phyloP scores from a whole-genome alignment of 1,139 yeast genomes.

The Protomyces gravidus region DNA sequence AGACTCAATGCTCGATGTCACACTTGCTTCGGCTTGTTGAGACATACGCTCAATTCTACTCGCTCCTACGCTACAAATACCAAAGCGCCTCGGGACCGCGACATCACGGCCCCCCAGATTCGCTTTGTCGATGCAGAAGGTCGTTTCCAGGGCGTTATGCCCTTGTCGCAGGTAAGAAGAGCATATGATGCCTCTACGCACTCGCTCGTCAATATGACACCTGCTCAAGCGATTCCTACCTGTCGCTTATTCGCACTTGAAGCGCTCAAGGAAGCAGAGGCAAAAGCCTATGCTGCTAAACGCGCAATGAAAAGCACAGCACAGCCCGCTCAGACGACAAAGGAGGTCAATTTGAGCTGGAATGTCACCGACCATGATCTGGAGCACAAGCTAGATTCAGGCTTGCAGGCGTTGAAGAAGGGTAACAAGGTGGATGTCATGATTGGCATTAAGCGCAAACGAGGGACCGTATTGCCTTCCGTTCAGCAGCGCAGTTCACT shows the following conservation, averaged over 20 bases:
- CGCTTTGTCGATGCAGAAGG: slow-evolving; percentile 15
- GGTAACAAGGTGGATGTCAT: slow-evolving; percentile 17
- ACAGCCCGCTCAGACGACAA: slow-evolving; percentile 4
- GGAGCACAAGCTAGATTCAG: slow-evolving; percentile 16
- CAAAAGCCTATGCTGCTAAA: slow-evolving; percentile 9
- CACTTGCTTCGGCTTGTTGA: background rate
- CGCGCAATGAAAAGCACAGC: slow-evolving; percentile 5
- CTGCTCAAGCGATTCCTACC: slow-evolving; percentile 20
- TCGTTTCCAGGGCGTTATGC: slow-evolving; percentile 2
- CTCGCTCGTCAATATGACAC: slow-evolving; percentile 22
- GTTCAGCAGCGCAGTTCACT: background rate
- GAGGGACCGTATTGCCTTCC: background rate
- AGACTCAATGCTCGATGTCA: background rate
- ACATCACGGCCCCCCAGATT: slow-evolving; percentile 7
- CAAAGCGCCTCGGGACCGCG: slow-evolving; percentile 21
- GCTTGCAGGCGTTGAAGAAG: slow-evolving; percentile 10
- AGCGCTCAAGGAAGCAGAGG: slow-evolving; percentile 9
- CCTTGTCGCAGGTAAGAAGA: slow-evolving; percentile 8
- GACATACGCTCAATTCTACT: too few species aligned
- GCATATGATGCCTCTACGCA: slow-evolving; percentile 17
- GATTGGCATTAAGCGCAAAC: slow-evolving; percentile 13
- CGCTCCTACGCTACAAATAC: slow-evolving; percentile 8
- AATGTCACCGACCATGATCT: slow-evolving; percentile 20
- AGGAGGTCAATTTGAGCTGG: slow-evolving; percentile 17
- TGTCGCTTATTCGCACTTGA: slow-evolving; percentile 18